Evolutionary conservation across 768 basidiomycete species (phyloP), one percentile per base, ranked within the genome.

Genomic region (Artomyces pyxidatus): DNA sequence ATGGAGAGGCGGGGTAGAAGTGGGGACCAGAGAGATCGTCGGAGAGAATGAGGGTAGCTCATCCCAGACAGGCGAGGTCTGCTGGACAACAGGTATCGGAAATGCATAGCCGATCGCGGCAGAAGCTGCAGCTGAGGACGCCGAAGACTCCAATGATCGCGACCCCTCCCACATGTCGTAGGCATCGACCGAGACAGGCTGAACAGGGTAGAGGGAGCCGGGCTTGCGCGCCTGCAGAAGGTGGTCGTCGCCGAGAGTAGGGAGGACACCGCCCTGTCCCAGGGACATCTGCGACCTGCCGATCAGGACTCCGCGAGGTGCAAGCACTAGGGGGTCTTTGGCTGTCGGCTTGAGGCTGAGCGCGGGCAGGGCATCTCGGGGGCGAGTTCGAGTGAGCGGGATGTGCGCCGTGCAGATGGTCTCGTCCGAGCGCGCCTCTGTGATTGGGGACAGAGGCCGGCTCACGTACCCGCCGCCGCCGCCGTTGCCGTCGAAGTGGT

Each of bases 371-470:
- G 32, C 32, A 17, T 35, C 32, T 16, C 10, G 40, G 23, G 23
- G 16, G 23, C 6, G 17, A 8, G 21, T 42, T 14, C 40, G 40
- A 7, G 19, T 42, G 9, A 42, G 40, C 4, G 16, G 21, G 8
- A 19, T 9, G 40, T 10, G 8, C 16, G 40, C 6, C 19, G 40
- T 23, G 40, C 40, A 16, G 25, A 16, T 23, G 40, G n/a, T 27
- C 17, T 22, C 19, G 35, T 46, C 45, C 11, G 35, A 12, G 32
- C 37, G 32, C 14, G 7, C 25, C 32, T 46, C 45, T 16, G 30
- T 12, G 45, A 46, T 46, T 9, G 45, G 45, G n/a, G 45, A 46
- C 4, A 46, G 45, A 11, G 37, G 43, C 32, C 45, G 45, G 30
- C 19, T 17, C 32, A n/a, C 28, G 32, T 35, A 7, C 5, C 32